Evolutionary conservation across 2,329 filamentous ascomycete genomes (phyloP), one percentile per base, ranked within the genome.

Genomic region (Alternaria dauci): DNA sequence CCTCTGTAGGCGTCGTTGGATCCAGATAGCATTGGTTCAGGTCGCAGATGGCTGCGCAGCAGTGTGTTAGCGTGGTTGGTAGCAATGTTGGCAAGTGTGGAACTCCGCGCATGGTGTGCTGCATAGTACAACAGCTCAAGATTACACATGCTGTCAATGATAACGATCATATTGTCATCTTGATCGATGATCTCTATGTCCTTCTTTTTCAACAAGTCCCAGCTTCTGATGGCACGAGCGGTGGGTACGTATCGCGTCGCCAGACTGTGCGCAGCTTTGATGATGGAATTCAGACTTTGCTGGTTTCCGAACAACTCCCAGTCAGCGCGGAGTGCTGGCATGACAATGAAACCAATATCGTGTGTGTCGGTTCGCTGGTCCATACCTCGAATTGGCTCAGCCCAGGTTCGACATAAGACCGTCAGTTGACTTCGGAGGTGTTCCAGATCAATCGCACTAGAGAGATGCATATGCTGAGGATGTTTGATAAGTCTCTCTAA

Each of bases 301-400:
- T 52, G 18, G 41, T 84, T 80, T 2, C 71, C 71, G 1, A 80
- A 69, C 0, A 82, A 69, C 23, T 81, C 76, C 81, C 80, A 81
- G 0, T 76, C 76, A 5, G 68, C 58, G 4, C 74, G 71, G 4
- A 79, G 74, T 71, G 79, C 80, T 0, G 81, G 80, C 47, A 69
- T 70, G 26, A 82, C 75, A 74, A 83, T 82, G 68, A 83, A 83
- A 3, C 81, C 78, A 4, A 82, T 76, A 54, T 82, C 81, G 52
- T 83, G 81, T 0, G 81, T 82, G 16, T 69, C 74, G 1, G 53
- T 67, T 4, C 80, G 67, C 2, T 48, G 41, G 6, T 79, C 76
- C 57, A 66, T 81, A 70, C 8, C 81, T 67, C 47, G 72, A 76
- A 39, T 70, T 63, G 3, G 80, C 77, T 81, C 82, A 28, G 34